Percentiles rank a stretch among this genome's conserved stretches.
Conservation (phyloP, 192 early-diverging fungal species). For the Coemansia sp. region DNA sequence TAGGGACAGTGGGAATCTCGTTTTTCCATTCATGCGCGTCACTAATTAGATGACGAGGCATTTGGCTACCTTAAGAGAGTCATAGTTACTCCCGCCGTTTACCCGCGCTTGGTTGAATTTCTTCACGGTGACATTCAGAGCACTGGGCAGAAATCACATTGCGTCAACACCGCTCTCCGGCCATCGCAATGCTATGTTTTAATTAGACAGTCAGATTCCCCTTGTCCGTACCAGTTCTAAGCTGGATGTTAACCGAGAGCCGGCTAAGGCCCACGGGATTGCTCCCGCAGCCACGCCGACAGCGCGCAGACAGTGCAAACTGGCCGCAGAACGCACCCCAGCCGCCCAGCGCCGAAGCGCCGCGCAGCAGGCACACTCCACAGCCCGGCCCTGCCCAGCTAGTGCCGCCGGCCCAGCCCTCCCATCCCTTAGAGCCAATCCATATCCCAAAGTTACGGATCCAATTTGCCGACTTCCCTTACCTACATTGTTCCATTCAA, state of each 20-base stretch:
- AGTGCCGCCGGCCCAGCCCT: constrained; percentile 38
- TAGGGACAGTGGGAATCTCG: constrained; percentile 66
- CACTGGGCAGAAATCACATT: constrained; percentile 85
- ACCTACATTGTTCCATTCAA: constrained; percentile 82
- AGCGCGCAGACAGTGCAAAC: constrained; percentile 1
- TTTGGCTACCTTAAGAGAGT: constrained; percentile 72
- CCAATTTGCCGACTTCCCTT: constrained; percentile 84
- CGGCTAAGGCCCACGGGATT: constrained; percentile 8
- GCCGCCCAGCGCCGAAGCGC: constrained; percentile 19
- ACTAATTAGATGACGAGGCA: constrained; percentile 64
- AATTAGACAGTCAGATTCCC: constrained; percentile 84
- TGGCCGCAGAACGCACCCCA: constrained; percentile 17
- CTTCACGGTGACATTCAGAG: constrained; percentile 85
- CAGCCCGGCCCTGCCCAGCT: constrained; percentile 3
- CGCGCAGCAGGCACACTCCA: constrained; percentile 16
- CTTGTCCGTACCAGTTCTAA: constrained; percentile 82
- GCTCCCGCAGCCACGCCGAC: constrained; percentile 3
- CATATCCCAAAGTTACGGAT: constrained; percentile 80
- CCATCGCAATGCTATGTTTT: constrained; percentile 85
- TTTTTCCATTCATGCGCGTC: constrained; percentile 72
- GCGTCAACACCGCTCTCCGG: constrained; percentile 71
- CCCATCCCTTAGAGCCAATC: constrained; percentile 79
- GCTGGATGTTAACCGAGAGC: constrained; percentile 62
- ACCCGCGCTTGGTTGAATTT: constrained; percentile 72
- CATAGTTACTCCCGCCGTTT: constrained; percentile 80